These are phyloP conservation scores for Sclerotinia spermophila DNA, from an alignment of 2,329 filamentous ascomycete species.

Conservation along the genomic window DNA sequence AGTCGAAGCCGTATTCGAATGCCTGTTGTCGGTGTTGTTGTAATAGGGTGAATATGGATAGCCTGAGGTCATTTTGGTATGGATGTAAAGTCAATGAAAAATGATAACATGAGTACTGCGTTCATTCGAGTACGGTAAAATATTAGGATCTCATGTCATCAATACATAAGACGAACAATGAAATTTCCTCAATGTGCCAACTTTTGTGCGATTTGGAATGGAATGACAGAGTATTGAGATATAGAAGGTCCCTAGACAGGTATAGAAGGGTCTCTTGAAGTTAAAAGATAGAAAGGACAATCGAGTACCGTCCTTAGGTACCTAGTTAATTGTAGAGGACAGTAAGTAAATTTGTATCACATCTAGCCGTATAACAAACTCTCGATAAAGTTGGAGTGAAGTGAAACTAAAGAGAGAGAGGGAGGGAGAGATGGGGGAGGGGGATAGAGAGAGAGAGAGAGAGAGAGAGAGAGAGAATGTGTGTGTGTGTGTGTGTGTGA, in stretches of 20 bases:
- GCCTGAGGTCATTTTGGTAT: conserved; percentile 14
- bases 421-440: neutral
- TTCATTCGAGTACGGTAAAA: conserved; percentile 15
- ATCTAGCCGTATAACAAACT: neutral
- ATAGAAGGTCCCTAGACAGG: neutral
- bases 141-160: neutral
- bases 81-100: conserved; percentile 21
- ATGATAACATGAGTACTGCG: neutral
- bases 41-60: conserved; percentile 6
- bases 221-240: neutral
- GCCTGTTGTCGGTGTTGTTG: conserved; percentile 5
- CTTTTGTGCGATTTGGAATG: neutral
- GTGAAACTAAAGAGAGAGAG: too few species aligned
- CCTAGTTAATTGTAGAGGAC: neutral
- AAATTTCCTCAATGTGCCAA: conserved; percentile 11
- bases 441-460: neutral
- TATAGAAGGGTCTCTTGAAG: neutral
- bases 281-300: neutral
- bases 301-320: neutral
- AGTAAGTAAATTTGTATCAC: neutral
- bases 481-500: too few species aligned
- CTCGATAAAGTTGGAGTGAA: neutral
- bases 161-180: conserved; percentile 20
- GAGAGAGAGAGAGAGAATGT: neutral
- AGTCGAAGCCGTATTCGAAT: neutral